A percentile compares a stretch with the other conserved stretches of the same genome.
These are phyloP conservation scores for Prunus mongolica DNA, from an alignment of 306 rosid species.

Conservation along the genomic window DNA sequence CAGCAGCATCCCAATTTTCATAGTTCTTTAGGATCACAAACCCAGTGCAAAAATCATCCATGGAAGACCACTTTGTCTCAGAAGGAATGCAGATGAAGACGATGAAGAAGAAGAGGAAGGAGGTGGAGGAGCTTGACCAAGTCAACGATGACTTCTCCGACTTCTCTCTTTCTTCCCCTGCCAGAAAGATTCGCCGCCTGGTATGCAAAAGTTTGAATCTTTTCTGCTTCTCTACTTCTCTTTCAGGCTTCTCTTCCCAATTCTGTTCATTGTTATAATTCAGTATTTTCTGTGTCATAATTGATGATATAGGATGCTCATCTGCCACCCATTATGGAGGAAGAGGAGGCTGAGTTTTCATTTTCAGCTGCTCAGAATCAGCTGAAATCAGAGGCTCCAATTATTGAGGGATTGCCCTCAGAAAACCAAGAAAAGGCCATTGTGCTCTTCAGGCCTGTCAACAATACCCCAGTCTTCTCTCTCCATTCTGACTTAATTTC, in stretches of 20 bases:
- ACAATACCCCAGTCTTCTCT: conserved; percentile 14
- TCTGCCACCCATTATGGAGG: conserved; percentile 67
- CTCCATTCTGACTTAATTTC: conserved; percentile 44
- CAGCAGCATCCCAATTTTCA: not conserved
- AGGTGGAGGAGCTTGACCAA: conserved; percentile 38
- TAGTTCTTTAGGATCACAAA: not conserved
- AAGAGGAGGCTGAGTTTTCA: conserved; percentile 31
- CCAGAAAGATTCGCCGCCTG: conserved; percentile 91
- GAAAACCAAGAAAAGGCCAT: conserved; percentile 61
- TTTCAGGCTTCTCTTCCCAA: not conserved
- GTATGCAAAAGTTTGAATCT: conserved; percentile 11
- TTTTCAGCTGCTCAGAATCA: not conserved
- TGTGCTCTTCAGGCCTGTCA: conserved; percentile 60
- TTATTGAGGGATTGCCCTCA: conserved; percentile 22
- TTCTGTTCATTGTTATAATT: not conserved
- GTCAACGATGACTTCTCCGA: conserved; percentile 60
- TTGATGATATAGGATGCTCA: conserved; percentile 42
- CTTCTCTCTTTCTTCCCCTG: conserved; percentile 72
- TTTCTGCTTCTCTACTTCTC: not conserved
- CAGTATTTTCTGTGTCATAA: not conserved
- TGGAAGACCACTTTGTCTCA: conserved; percentile 8
- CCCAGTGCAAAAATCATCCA: not conserved
- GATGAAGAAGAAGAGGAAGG: conserved; percentile 45
- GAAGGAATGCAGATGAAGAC: conserved; percentile 16
- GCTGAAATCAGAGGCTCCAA: not conserved